Percentiles rank a stretch among this genome's conserved stretches.
Evolutionary conservation across 2,329 filamentous ascomycete species (phyloP).

Genomic region (Metarhizium brunneum): DNA sequence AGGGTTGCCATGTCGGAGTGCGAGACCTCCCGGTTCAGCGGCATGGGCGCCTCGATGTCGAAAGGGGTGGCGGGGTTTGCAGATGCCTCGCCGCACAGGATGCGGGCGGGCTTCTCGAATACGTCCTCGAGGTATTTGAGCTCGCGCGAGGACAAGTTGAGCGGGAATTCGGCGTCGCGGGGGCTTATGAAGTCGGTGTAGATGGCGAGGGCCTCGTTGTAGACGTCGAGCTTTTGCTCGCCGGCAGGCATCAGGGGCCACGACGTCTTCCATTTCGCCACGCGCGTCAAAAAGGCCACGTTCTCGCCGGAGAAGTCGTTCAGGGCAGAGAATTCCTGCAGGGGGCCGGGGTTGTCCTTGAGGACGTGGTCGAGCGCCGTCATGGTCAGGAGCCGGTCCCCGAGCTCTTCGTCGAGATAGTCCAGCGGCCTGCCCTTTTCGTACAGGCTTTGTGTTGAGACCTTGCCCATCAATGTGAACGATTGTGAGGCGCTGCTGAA

Average conservation of each 20-base stretch:
- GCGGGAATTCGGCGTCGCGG: slow-evolving; percentile 50
- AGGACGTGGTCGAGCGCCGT: slow-evolving; percentile 51
- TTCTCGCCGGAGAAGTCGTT: slow-evolving; percentile 63
- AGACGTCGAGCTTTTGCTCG: slow-evolving; percentile 30
- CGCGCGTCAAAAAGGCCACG: slow-evolving; percentile 51
- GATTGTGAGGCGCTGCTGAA: neutral
- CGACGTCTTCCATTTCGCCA: slow-evolving; percentile 42
- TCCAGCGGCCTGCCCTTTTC: slow-evolving; percentile 6
- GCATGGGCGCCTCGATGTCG: slow-evolving; percentile 10
- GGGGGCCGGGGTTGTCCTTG: slow-evolving; percentile 43
- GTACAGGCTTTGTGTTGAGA: neutral
- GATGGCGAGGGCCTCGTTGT: slow-evolving; percentile 48
- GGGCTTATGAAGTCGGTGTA: slow-evolving; percentile 51
- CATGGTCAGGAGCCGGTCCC: slow-evolving; percentile 45
- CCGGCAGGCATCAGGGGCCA: slow-evolving; percentile 6
- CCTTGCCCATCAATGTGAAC: slow-evolving; percentile 9
- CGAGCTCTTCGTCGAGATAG: slow-evolving; percentile 8
- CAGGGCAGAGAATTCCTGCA: slow-evolving; percentile 54
- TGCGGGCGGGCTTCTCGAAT: slow-evolving; percentile 41
- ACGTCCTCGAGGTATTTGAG: slow-evolving; percentile 39
- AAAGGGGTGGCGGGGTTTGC: slow-evolving; percentile 28
- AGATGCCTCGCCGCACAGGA: slow-evolving; percentile 28
- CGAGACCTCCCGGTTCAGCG: neutral
- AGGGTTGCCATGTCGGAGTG: neutral
- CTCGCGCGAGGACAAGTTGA: slow-evolving; percentile 50